Conservation (phyloP, 176 grass and related monocot species). For the Ananas comosus region DNA sequence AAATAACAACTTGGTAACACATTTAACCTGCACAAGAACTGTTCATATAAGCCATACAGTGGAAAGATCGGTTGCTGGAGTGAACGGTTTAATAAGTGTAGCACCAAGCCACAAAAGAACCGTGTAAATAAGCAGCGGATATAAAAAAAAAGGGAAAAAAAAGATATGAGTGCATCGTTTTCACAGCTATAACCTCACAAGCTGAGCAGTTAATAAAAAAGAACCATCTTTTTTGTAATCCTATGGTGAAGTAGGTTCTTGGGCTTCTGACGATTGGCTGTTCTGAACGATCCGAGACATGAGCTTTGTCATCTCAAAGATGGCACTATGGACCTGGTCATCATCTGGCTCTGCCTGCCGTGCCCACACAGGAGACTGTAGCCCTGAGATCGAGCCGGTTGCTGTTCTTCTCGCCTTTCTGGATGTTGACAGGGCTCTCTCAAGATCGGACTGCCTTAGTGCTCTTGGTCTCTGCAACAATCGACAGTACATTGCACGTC, state of each 20-base stretch:
- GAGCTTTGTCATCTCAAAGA: constrained; percentile 93
- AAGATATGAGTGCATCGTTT: constrained; percentile 21
- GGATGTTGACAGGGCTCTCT: constrained; percentile 58
- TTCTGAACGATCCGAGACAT: constrained; percentile 81
- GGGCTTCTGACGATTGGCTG: constrained; percentile 52
- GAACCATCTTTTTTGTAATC: constrained; percentile 27
- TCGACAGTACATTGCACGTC: neutral
- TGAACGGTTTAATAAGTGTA: too few species aligned
- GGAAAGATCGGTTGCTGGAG: too few species aligned
- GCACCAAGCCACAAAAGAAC: too few species aligned
- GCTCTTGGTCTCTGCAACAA: constrained; percentile 61
- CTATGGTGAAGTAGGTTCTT: constrained; percentile 64
- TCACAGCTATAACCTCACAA: constrained; percentile 34
- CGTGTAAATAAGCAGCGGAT: too few species aligned
- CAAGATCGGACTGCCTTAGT: constrained; percentile 61
- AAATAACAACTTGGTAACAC: too few species aligned
- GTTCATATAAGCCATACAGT: too few species aligned
- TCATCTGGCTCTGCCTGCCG: constrained; percentile 56
- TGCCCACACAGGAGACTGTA: constrained; percentile 49
- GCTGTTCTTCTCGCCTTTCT: constrained; percentile 54
- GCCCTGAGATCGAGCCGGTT: constrained; percentile 13
- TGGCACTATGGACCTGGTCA: constrained; percentile 73
- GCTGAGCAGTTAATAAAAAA: constrained; percentile 34
- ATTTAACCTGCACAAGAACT: too few species aligned
- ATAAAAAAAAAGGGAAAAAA: neutral